Percentiles rank a stretch among this genome's conserved stretches.
These are phyloP conservation scores for Suillus clintonianus DNA, from an alignment of 768 basidiomycete species.

Conservation along the genomic window DNA sequence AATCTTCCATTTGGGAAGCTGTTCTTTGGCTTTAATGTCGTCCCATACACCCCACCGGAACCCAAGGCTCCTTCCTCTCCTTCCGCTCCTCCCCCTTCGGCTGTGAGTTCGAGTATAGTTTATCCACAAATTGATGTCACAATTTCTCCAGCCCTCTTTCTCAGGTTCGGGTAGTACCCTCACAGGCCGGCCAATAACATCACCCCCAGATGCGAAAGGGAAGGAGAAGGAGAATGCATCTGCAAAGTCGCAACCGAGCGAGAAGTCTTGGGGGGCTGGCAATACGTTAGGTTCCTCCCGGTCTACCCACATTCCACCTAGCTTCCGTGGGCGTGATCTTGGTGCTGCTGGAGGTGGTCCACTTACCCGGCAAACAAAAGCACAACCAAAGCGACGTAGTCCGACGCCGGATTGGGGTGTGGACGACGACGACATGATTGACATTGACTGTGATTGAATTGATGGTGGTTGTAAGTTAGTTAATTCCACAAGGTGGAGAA, in stretches of 20 bases:
- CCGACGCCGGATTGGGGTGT: constrained; percentile 83
- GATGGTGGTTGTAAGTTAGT: constrained; percentile 47
- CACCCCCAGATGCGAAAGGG: constrained; percentile 50
- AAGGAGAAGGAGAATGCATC: constrained; percentile 46
- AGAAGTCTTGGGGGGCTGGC: constrained; percentile 48
- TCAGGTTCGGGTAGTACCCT: constrained; percentile 69
- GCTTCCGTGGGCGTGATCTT: constrained; percentile 38
- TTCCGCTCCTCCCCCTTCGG: constrained; percentile 29
- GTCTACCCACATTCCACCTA: constrained; percentile 31
- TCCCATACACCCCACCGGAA: constrained; percentile 61
- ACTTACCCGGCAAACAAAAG: constrained; percentile 46
- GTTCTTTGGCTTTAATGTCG: constrained; percentile 93
- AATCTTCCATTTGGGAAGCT: constrained; percentile 91
- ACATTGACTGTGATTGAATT: constrained; percentile 76
- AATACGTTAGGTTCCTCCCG: constrained; percentile 50
- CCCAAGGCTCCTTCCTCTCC: constrained; percentile 25
- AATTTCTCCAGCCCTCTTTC: constrained; percentile 47
- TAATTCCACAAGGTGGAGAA: not conserved
- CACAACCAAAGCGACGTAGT: constrained; percentile 46
- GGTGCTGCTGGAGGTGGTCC: constrained; percentile 56
- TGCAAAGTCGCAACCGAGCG: constrained; percentile 30
- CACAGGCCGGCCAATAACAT: constrained; percentile 47
- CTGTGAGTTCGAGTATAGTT: constrained; percentile 24
- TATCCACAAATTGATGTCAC: not conserved
- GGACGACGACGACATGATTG: constrained; percentile 83